Conservation (phyloP, 1,284 basidiomycete species). For the Limonomyces culmigenus region DNA sequence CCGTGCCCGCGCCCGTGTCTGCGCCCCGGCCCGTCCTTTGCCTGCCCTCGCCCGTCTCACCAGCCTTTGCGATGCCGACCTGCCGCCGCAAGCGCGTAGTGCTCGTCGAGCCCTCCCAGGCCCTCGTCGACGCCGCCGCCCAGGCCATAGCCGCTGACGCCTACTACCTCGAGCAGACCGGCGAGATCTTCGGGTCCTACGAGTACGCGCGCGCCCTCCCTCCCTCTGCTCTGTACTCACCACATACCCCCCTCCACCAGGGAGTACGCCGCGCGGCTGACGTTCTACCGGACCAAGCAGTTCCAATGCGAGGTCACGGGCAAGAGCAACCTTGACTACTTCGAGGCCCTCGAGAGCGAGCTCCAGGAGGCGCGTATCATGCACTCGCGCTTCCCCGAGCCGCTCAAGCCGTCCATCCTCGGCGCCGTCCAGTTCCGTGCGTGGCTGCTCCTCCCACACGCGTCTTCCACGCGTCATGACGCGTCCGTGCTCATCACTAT, state of each 20-base stretch:
- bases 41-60: conserved; percentile 10
- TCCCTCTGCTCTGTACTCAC: conserved; percentile 6
- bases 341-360: conserved; percentile 86
- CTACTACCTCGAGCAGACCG: conserved; percentile 82
- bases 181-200: conserved; percentile 90
- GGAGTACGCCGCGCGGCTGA: conserved; percentile 79
- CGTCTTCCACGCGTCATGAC: conserved; percentile 6
- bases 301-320: conserved; percentile 94
- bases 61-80: conserved; percentile 50
- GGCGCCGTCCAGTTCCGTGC: conserved; percentile 89
- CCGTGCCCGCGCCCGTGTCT: conserved; percentile 2
- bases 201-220: conserved; percentile 49
- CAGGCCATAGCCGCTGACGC: conserved; percentile 57
- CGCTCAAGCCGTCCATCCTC: conserved; percentile 83
- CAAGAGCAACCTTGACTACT: conserved; percentile 86
- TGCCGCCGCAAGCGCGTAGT: conserved; percentile 84
- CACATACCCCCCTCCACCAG: conserved; percentile 24
- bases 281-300: conserved; percentile 85
- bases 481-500: conserved; percentile 6
- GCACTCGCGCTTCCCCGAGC: conserved; percentile 83
- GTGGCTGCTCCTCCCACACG: conserved; percentile 23
- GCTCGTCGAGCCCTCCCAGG: conserved; percentile 60
- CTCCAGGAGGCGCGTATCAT: conserved; percentile 75
- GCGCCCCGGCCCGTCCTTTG: conserved; percentile 9
- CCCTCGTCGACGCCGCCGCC: conserved; percentile 45